Percentiles rank a stretch among this genome's conserved stretches.
Evolutionary conservation across 495 filamentous ascomycete genomes (phyloP).

Genomic region (Penicillium goetzii): DNA sequence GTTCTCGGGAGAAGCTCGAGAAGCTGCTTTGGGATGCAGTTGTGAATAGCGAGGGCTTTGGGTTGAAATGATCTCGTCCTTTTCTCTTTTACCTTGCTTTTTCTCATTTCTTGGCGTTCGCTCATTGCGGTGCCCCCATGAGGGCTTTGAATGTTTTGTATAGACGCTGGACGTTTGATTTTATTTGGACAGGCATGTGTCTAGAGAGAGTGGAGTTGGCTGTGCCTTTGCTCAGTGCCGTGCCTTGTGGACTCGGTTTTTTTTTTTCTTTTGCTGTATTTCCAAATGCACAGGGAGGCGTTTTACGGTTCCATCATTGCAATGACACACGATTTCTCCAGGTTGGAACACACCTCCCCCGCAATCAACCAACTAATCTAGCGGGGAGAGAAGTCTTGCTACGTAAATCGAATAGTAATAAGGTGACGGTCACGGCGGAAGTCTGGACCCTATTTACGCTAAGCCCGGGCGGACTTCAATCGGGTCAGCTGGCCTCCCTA

Average conservation of each 20-base stretch:
- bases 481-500: not conserved
- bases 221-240: slow-evolving; percentile 5
- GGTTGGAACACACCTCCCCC: not conserved
- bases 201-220: not conserved
- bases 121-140: not conserved
- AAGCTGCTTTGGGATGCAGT: slow-evolving; percentile 83
- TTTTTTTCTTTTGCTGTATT: not conserved
- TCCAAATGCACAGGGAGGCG: slow-evolving; percentile 7
- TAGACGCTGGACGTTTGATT: slow-evolving; percentile 22
- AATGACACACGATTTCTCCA: not conserved
- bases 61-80: slow-evolving; percentile 65
- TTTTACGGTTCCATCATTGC: not conserved
- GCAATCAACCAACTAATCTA: not conserved
- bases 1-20: slow-evolving; percentile 65
- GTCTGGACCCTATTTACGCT: not conserved
- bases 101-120: slow-evolving; percentile 14
- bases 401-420: not conserved
- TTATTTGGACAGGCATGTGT: not conserved
- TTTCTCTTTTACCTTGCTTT: not conserved
- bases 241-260: not conserved
- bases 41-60: slow-evolving; percentile 90
- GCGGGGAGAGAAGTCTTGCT: not conserved
- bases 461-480: not conserved
- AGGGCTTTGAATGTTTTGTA: slow-evolving; percentile 11
- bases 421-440: not conserved